phyloP scores from a whole-genome alignment of 1,139 yeast species.

The Taphrina confusa region DNA sequence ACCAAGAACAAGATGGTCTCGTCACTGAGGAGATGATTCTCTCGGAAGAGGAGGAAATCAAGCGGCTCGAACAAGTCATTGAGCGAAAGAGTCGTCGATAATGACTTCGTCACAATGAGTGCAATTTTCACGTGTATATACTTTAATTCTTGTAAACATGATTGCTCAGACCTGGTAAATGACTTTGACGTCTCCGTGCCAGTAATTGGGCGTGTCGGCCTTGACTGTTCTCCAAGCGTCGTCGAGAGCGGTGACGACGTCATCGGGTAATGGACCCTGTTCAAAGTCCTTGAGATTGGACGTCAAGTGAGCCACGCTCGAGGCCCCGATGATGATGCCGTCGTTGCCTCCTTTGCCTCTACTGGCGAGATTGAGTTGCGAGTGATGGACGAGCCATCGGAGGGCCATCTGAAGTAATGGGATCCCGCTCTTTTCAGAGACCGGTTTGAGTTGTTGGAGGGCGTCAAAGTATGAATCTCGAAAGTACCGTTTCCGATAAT shows the following conservation, averaged over 20 bases:
- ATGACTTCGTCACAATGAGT: conserved; percentile 45
- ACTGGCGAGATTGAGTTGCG: conserved; percentile 39
- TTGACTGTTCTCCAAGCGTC: conserved; percentile 42
- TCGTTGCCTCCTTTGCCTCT: conserved; percentile 39
- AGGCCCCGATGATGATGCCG: conserved; percentile 43
- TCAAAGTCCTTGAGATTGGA: conserved; percentile 40
- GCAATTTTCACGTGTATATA: no score
- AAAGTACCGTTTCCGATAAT: conserved; percentile 41
- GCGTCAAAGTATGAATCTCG: conserved; percentile 41
- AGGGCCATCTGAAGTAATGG: conserved; percentile 42
- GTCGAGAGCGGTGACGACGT: conserved; percentile 40
- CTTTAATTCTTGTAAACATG: neutral
- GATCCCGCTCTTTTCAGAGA: conserved; percentile 41
- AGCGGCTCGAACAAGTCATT: conserved; percentile 11
- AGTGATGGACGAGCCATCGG: conserved; percentile 43
- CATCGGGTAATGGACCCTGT: conserved; percentile 41
- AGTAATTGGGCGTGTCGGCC: conserved; percentile 41
- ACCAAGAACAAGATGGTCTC: neutral
- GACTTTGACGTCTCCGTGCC: conserved; percentile 36
- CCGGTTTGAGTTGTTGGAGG: conserved; percentile 40
- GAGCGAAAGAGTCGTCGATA: conserved; percentile 42
- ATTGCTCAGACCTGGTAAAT: conserved; percentile 47
- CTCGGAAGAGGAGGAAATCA: conserved; percentile 22
- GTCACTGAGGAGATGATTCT: conserved; percentile 28
- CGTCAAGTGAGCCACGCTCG: conserved; percentile 40